Percentiles rank a stretch among this genome's conserved stretches.
phyloP scores from a whole-genome alignment of 2,329 filamentous ascomycete species.

The Verticillium nonalfalfae region DNA sequence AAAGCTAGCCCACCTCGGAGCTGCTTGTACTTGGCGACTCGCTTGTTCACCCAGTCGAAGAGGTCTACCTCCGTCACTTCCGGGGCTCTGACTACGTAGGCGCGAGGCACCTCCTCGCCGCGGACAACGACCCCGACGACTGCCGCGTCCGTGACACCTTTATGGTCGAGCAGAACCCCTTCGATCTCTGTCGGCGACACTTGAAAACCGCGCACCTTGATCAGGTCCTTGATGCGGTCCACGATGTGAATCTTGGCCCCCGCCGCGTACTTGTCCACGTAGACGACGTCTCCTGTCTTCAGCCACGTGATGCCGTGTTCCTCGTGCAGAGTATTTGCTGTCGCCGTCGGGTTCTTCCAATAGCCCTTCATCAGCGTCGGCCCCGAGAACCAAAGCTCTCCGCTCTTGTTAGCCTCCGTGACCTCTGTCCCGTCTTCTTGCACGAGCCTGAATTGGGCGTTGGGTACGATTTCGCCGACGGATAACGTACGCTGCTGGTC shows the following conservation, averaged over 20 bases:
- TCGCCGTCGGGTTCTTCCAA: slow-evolving; percentile 49
- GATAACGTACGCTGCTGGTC: not conserved
- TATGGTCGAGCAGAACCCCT: not conserved
- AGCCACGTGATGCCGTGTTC: slow-evolving; percentile 47
- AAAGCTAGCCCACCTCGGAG: slow-evolving; percentile 66
- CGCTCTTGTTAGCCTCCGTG: not conserved
- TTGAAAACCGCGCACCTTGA: not conserved
- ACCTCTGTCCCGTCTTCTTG: not conserved
- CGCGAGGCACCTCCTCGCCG: slow-evolving; percentile 20
- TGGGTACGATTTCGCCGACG: not conserved
- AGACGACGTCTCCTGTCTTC: slow-evolving; percentile 67
- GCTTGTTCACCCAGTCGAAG: slow-evolving; percentile 55
- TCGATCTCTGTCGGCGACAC: not conserved
- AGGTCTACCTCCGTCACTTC: not conserved
- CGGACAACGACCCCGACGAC: slow-evolving; percentile 11
- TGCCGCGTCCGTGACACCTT: not conserved
- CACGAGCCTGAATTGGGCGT: not conserved
- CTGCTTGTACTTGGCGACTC: slow-evolving; percentile 59
- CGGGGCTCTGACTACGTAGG: slow-evolving; percentile 15
- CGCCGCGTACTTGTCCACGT: slow-evolving; percentile 38
- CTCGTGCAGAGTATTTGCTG: slow-evolving; percentile 48
- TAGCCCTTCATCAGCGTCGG: not conserved
- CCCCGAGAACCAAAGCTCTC: not conserved
- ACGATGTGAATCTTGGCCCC: slow-evolving; percentile 55
- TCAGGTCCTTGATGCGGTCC: slow-evolving; percentile 48